Evolutionary conservation across 2,329 filamentous ascomycete genomes (phyloP), one percentile per base, ranked within the genome.

Genomic region (Sodiomyces alkalinus): DNA sequence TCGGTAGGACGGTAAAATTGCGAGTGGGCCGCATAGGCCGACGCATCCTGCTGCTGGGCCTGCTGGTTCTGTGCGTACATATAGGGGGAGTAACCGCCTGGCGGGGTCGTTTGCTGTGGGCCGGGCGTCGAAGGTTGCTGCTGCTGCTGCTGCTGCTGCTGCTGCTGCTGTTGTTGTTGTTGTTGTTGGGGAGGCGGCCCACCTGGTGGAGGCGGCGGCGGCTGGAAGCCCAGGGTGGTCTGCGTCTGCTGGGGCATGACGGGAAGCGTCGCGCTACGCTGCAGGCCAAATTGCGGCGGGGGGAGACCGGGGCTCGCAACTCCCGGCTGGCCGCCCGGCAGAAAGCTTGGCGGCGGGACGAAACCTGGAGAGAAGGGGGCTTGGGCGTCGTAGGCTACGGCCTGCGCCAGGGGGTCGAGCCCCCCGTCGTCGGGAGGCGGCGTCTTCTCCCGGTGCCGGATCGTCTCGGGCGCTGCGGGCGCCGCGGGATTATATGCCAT

Each of bases 401-500:
- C 68, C 27, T 67, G 64, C 4, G 64, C 62, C 14, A 76, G 51
- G 3, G 70, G 71, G 39, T 73, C 67, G 3, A 60, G 54, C 9
- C 61, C 67, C 21, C 62, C 70, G 41, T 85, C 80, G 19, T 74
- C 68, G 4, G 76, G 77, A 4, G 80, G 80, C 2, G 80, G 80
- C 1, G 80, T 87, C 62, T 85, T 85, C 49, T 86, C 80, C 26
- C 80, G 66, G 47, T 80, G 70, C 13, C 65, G 60, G 28, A 85
- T 72, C 14, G 68, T 61, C 47, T 86, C 80, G 1, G 80, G 78
- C 0, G 78, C 77, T 1, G 78, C 64, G 4, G 80, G 80, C 2
- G 80, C 79, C 1, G 80, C 80, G 3, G 80, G 80, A 45, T 86
- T 86, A 46, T 86, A 86, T 3, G 77, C 68, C 55, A 81, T 72